phyloP scores from a whole-genome alignment of 2,329 filamentous ascomycete species.

The Penicillium sp. region DNA sequence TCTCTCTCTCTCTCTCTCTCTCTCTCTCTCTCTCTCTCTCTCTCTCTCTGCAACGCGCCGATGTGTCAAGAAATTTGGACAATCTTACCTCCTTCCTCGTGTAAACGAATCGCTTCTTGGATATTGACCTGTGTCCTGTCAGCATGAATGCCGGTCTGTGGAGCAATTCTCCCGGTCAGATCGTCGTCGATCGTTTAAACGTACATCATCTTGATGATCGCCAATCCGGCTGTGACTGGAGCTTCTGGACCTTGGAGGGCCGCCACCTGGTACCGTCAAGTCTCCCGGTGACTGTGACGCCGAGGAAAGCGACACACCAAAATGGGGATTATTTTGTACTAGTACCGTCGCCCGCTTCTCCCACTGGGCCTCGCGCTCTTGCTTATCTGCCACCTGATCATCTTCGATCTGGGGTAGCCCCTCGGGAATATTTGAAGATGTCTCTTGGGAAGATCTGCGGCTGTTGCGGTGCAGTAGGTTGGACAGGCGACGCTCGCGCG shows the following conservation, averaged over 20 bases:
- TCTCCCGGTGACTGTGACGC: constrained; percentile 12
- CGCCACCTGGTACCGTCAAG: constrained; percentile 4
- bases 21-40: background rate
- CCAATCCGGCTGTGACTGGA: constrained; percentile 28
- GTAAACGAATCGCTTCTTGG: constrained; percentile 89
- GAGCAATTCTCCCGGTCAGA: background rate
- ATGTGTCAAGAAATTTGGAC: background rate
- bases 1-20: no score
- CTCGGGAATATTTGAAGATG: constrained; percentile 64
- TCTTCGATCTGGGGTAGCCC: constrained; percentile 69
- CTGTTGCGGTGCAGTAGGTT: constrained; percentile 32
- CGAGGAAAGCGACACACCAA: constrained; percentile 31
- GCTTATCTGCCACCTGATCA: constrained; percentile 41
- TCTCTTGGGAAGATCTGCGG: constrained; percentile 27
- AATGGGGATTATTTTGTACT: constrained; percentile 53
- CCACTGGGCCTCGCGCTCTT: constrained; percentile 69
- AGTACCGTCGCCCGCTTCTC: constrained; percentile 89
- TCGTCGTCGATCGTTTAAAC: constrained; percentile 4
- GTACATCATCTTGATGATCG: constrained; percentile 34
- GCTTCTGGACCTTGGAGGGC: constrained; percentile 24
- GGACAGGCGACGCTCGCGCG: constrained; percentile 30
- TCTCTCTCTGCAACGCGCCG: background rate
- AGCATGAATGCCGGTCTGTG: constrained; percentile 3
- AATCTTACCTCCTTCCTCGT: constrained; percentile 64
- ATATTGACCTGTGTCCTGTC: constrained; percentile 54